Evolutionary conservation across 1,284 basidiomycete genomes (phyloP), one percentile per base, ranked within the genome.

Genomic region (Ustilago lituana): DNA sequence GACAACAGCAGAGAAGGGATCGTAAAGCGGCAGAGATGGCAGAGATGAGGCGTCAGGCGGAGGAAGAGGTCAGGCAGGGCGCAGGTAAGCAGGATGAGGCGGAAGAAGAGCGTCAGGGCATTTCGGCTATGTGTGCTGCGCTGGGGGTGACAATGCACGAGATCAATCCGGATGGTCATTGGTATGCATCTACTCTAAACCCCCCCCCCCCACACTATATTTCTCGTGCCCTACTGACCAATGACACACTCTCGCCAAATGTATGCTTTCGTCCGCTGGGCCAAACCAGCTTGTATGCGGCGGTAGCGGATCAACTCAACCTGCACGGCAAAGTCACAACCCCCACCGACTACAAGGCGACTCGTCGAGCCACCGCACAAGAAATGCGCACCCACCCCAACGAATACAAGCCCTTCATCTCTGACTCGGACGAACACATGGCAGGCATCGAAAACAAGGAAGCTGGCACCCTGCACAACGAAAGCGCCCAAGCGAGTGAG

Each of bases 91-190:
- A 67, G 1, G 74, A 77, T 45, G 55, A 61, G 20, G 76, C 76
- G 2, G 62, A 62, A 11, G 20, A 65, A n/a, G 76, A 78, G 31
- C 47, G 74, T 1, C 63, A 67, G 23, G 74, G 73, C 3, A 73
- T 78, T 17, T 38, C 43, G 0, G 59, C 72, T 14, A 65, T 77
- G 60, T 78, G 76, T 62, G 48, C 54, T 19, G 66, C 67, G 14
- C 52, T 68, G 20, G 72, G 64, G 22, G 70, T 65, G 20, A 54
- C 38, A 19, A 76, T 73, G 68, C 63, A 73, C 39, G 54, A 69
- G 91, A 91, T 97, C 76, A 89, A 89, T 65, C 92, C 94, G 9
- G 94, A 98, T 77, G 94, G 94, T 0, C 94, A 98, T 77, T 98
- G 94, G 62, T 63, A 32, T 11, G 57, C n/a, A n/a, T n/a, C 45